Evolutionary conservation across 176 grass and related monocot species (phyloP), one percentile per base, ranked within the genome.

Genomic region (Zea luxurians): DNA sequence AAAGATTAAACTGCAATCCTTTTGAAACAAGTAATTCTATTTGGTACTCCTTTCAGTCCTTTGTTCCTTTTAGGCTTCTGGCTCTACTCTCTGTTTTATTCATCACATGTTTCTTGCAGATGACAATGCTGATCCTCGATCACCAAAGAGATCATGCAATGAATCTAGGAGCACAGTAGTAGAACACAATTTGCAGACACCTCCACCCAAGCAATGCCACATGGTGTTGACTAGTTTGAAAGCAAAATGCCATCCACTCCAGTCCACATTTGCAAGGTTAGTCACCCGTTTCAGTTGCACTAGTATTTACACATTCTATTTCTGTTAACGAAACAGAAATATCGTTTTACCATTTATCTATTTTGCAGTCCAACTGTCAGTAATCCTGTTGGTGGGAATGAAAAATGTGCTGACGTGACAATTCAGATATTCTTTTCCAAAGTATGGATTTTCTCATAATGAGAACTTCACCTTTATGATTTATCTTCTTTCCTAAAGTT

Each of bases 231-330:
- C 71, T 78, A 84, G 48, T 62, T 74, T 88, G 64, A 94, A 92
- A 75, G 80, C 87, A 37, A 97, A 92, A 90, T 84, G 78, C 70
- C 89, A 82, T 50, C 78, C 85, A 73, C 95, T 97, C 41, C 85
- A 97, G 77, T 90, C 87, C 8, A 92, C 87, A 82, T 97, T 97
- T 84, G 87, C 89, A 73, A 97, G 95, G 95, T 93, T 83, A 78
- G 21, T 71, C 48, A 84, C 49, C 66, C n/a, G 59, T 84, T 47
- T 87, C 12, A 37, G 68, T 52, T 82, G 38, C 40, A 42, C 74
- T 82, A 61, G 45, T 74, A 64, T 83, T 73, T 35, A 13, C 8
- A 2, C 68, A 73, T 50, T 78, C n/a, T 66, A 61, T 72, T 77
- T 84, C 36, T 78, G 43, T 41, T 73, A 21, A 67, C 37, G 8